phyloP scores from a whole-genome alignment of 2,329 filamentous ascomycete genomes.

The Exophiala sideris region DNA sequence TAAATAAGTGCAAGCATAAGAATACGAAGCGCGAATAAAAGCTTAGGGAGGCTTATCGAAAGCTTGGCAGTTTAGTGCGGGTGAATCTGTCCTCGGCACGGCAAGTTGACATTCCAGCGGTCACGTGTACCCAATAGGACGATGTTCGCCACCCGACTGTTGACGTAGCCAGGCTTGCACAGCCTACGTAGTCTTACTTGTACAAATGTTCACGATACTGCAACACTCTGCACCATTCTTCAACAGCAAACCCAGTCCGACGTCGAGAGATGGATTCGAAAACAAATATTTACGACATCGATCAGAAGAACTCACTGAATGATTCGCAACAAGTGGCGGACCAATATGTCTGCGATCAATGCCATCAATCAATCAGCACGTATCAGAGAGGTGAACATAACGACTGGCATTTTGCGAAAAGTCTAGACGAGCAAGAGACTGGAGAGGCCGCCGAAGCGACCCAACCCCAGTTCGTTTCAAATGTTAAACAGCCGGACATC shows the following conservation, averaged over 20 bases:
- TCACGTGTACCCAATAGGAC: too few species aligned
- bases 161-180: neutral
- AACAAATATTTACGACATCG: neutral
- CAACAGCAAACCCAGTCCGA: neutral
- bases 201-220: neutral
- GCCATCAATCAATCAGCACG: constrained; percentile 56
- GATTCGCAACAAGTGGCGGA: constrained; percentile 24
- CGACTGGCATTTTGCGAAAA: constrained; percentile 91
- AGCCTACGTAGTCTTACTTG: neutral
- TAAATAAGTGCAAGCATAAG: too few species aligned
- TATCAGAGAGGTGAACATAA: constrained; percentile 68
- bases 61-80: too few species aligned
- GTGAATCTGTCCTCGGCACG: too few species aligned
- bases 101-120: too few species aligned
- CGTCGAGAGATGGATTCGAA: neutral
- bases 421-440: constrained; percentile 65
- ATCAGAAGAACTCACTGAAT: constrained; percentile 26
- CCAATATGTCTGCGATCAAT: constrained; percentile 59
- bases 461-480: neutral
- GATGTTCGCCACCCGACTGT: neutral
- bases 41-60: too few species aligned
- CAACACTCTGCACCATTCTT: neutral
- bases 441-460: neutral
- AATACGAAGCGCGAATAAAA: too few species aligned
- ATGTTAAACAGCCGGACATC: neutral